Evolutionary conservation across 106 monocot genomes (phyloP).

Genomic region (Dioscorea alata): DNA sequence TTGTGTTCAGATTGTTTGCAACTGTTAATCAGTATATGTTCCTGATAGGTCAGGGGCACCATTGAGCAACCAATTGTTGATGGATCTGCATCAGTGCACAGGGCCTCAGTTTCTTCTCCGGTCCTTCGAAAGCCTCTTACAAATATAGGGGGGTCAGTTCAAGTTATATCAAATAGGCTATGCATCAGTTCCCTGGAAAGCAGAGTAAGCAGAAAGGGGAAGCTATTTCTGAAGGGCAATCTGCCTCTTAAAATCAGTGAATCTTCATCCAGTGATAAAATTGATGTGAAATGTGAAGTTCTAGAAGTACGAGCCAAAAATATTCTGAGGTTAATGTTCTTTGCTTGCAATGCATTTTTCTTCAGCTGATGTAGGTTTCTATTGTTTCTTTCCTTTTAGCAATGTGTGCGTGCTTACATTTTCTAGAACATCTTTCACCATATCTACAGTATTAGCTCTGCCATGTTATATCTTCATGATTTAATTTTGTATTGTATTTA

Average conservation of each 20-base stretch:
- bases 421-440: no score
- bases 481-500: no score
- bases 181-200: conserved; percentile 93
- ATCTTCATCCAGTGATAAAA: conserved; percentile 59
- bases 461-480: no score
- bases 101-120: conserved; percentile 88
- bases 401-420: no score
- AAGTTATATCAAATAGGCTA: conserved; percentile 73
- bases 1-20: no score
- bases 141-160: conserved; percentile 80
- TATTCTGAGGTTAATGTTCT: conserved; percentile 66
- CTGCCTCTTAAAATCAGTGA: conserved; percentile 81
- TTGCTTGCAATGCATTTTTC: background rate
- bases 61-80: conserved; percentile 89
- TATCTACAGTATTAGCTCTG: background rate
- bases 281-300: conserved; percentile 94
- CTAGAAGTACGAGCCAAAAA: conserved; percentile 91
- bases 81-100: conserved; percentile 94
- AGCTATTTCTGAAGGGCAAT: conserved; percentile 78
- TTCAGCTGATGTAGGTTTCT: background rate
- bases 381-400: background rate
- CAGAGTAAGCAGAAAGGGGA: conserved; percentile 84
- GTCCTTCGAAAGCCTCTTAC: conserved; percentile 79
- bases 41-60: conserved; percentile 75
- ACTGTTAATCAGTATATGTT: no score